Conservation (phyloP, 2,329 filamentous ascomycete genomes). For the Colletotrichum tropicale region DNA sequence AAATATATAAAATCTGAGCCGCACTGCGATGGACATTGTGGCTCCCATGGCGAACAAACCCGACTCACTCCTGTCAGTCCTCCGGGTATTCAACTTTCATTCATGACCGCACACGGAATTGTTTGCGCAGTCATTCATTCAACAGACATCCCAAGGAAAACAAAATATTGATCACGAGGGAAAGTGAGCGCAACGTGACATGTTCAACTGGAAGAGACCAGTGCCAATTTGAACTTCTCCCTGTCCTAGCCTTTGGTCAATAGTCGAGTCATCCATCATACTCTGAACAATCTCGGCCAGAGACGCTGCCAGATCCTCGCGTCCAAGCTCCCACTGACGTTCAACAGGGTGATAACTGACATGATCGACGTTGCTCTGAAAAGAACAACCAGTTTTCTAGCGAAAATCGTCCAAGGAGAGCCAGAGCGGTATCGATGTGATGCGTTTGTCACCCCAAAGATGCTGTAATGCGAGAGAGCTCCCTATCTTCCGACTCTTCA, state of each 20-base stretch:
- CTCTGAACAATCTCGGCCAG: no score
- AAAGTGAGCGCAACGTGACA: background rate
- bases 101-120: background rate
- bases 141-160: rapidly evolving
- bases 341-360: background rate
- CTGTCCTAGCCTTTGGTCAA: no score
- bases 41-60: background rate
- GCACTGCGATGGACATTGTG: background rate
- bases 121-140: rapidly evolving
- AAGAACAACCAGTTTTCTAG: no score
- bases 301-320: background rate
- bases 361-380: background rate
- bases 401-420: no score
- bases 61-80: rapidly evolving
- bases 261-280: no score
- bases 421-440: no score
- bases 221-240: rapidly evolving
- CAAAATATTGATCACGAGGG: rapidly evolving
- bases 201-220: rapidly evolving
- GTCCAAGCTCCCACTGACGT: background rate
- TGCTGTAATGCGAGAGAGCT: no score
- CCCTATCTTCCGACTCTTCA: no score
- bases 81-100: background rate
- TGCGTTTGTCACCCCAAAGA: no score
- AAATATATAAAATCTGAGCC: no score